Evolutionary conservation across 2,329 filamentous ascomycete genomes (phyloP).

Genomic region (Cytospora chrysosperma): DNA sequence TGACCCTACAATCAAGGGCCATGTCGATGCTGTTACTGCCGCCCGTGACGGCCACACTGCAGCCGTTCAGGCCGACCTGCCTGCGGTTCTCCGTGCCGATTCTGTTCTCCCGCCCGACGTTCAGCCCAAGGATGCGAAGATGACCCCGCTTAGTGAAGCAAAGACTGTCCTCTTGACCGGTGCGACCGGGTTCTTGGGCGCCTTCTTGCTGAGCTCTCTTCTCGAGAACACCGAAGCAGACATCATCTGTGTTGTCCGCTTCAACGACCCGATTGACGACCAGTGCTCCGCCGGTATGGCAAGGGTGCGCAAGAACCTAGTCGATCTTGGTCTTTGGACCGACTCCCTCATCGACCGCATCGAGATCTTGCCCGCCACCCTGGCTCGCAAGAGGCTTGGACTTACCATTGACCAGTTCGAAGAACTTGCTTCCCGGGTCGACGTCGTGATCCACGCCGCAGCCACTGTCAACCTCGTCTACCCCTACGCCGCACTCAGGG

Average conservation of each 20-base stretch:
- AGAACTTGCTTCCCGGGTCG: conserved; percentile 60
- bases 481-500: conserved; percentile 73
- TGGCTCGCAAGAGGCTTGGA: conserved; percentile 67
- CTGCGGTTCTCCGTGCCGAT: conserved; percentile 66
- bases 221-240: conserved; percentile 66
- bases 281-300: conserved; percentile 67
- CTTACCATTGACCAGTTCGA: conserved; percentile 65
- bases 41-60: conserved; percentile 72
- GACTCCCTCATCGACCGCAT: conserved; percentile 77
- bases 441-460: conserved; percentile 75
- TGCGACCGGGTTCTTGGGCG: conserved; percentile 73
- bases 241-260: conserved; percentile 72
- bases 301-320: conserved; percentile 70
- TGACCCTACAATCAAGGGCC: conserved; percentile 69
- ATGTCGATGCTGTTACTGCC: conserved; percentile 68
- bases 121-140: conserved; percentile 50
- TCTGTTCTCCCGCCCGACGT: conserved; percentile 70
- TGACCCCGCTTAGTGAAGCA: conserved; percentile 62
- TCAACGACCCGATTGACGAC: conserved; percentile 64
- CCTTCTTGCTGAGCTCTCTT: conserved; percentile 69
- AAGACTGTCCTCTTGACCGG: conserved; percentile 71
- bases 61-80: conserved; percentile 72
- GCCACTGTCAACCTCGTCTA: conserved; percentile 81
- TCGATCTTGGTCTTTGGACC: conserved; percentile 76
- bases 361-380: conserved; percentile 71